Base-by-base conservation (phyloP, 306 rosid species). In the Rosa chinensis region DNA sequence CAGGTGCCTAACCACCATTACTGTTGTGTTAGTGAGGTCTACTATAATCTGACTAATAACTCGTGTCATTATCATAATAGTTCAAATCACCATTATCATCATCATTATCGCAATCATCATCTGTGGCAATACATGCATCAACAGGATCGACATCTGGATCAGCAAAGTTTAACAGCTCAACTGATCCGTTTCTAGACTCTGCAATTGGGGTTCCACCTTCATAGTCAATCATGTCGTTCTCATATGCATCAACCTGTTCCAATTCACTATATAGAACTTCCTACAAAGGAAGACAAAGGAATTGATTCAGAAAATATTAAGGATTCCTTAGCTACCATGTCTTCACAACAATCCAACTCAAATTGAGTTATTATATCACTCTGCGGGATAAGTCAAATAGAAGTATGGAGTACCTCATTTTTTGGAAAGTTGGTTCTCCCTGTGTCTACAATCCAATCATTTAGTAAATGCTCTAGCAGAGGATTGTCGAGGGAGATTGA, bases 381-480 rank as follows among this genome's bases (percentile, higher is more conserved):
- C 47, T 37, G 48, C 5, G 32, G 64, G 1, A 25, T 63, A 8
- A 50, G 64, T 44, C 23, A 39, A 67, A 40, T 53, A 67, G 10
- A 21, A 20, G 50, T 67, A 1, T 13, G 53, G 73, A 66, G 42
- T 89, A 94, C 99, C 99, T 87, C 96, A 71, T 89, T 90, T 74
- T 78, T 82, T 77, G 81, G 84, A 63, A 70, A 81, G 80, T 82
- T 78, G 66, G 86, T 92, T 74, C 79, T 78, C 64, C 82, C 87
- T 23, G 86, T 77, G 77, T 89, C 97, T 48, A 83, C 84, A 78
- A 94, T 84, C 99, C 99, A 94, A 10, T 94, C 95, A 72, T 84
- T 82, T 3, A 94, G 90, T 61, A 94, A 84, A 44, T 80, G 84
- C 44, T 88, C 93, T 72, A 61, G 70, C 50, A 91, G 82, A 73